Evolutionary conservation across 331 rosid species (phyloP), one percentile per base, ranked within the genome.

Genomic region (Phaseolus coccineus): DNA sequence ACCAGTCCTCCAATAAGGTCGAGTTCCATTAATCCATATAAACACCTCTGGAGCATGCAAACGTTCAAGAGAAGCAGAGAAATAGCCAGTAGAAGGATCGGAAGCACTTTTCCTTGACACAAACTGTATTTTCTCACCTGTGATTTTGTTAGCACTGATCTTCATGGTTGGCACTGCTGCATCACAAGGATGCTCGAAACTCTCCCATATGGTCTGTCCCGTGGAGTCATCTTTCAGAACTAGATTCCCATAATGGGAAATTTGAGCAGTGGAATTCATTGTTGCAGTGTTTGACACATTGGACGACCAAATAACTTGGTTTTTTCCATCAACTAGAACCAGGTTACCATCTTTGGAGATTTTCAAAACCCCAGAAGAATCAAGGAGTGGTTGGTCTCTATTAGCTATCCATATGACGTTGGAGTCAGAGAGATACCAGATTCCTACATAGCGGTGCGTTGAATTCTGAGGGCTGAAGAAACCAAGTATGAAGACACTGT

Each of bases 141-240:
- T 82, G 59, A 84, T 25, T 69, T 71, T 79, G 53, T 83, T 83
- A 2, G 85, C 59, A 19, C 81, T 74, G 2, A 83, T 10, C 67
- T 73, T 83, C 87, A 88, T 83, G 0, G 19, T 68, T 57, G 81
- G 76, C 57, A 88, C 80, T 31, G 84, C 78, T 16, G 81, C 56
- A 77, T 85, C 83, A 37, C 62, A 46, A 37, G 91, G 91, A 37
- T 88, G 73, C 25, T 83, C 35, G 85, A 85, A 88, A 76, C 89
- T 85, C 70, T 85, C 84, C 91, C 91, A 88, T 10, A 71, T 1
- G 24, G 22, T 55, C 31, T 22, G n/a, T 30, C 84, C 84, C 1
- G 42, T 69, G 19, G 44, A 33, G 31, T 42, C 40, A 64, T 80
- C 79, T 70, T 7, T 65, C 42, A 88, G 63, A 39, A 80, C 71